A percentile compares a stretch with the other conserved stretches of the same genome.
These are phyloP conservation scores for Tricholoma bakamatsutake DNA, from an alignment of 768 basidiomycete species.

Conservation along the genomic window DNA sequence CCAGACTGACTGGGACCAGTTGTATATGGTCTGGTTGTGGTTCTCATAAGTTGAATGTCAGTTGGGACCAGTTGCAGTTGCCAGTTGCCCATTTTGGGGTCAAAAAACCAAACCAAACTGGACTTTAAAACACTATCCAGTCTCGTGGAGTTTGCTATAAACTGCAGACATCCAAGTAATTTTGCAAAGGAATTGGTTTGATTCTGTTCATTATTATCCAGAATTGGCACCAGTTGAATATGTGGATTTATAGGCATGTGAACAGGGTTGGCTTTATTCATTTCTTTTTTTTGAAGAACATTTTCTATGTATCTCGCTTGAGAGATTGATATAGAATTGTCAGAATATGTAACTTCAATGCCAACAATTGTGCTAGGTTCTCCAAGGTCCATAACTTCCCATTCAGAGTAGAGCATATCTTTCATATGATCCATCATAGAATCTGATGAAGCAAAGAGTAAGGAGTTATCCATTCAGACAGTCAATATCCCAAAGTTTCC, in stretches of 20 bases:
- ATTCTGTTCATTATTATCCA: background rate
- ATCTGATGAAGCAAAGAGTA: slow-evolving; percentile 11
- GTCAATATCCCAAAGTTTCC: slow-evolving; percentile 13
- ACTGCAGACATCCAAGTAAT: background rate
- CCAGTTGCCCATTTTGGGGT: too few relatives aligned
- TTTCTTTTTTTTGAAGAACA: background rate
- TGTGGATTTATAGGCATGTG: background rate
- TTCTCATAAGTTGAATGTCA: too few relatives aligned
- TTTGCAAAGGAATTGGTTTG: background rate
- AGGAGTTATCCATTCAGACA: slow-evolving; percentile 25
- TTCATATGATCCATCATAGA: background rate
- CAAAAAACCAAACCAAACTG: too few relatives aligned
- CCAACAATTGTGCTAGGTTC: background rate
- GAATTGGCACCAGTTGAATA: background rate
- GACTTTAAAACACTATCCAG: too few relatives aligned
- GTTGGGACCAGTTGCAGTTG: too few relatives aligned
- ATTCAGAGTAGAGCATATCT: background rate
- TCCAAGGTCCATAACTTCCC: background rate
- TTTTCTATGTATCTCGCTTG: background rate
- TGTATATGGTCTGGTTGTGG: too few relatives aligned
- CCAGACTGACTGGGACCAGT: too few relatives aligned
- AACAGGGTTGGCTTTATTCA: background rate
- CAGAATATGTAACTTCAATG: background rate
- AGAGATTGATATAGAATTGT: background rate
- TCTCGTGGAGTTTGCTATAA: background rate